Evolutionary conservation across 148 eudicot genomes (phyloP), one percentile per base, ranked within the genome.

Genomic region (Agrostemma githago): DNA sequence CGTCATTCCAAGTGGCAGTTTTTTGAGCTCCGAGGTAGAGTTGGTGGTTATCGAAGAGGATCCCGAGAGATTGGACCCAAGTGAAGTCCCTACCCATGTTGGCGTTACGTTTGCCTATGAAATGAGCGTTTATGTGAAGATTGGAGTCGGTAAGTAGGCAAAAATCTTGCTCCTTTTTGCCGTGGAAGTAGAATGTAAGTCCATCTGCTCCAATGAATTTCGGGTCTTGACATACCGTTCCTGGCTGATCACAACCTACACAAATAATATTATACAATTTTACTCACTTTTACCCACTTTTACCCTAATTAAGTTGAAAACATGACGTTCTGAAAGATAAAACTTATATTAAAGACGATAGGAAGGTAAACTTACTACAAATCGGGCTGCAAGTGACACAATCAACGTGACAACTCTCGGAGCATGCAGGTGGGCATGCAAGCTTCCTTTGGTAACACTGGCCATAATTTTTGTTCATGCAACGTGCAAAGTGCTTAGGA

Each of bases 51-150:
- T 80, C 82, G 66, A 85, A 87, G 76, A 89, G 84, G 74, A 89
- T 79, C 16, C 84, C 90, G 6, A 87, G 76, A 69, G 93, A 76
- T 77, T 89, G 90, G n/a, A 87, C 90, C 93, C 93, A 89, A 3
- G 93, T 89, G 78, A 89, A 89, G 85, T 89, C 93, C 16, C 93
- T 65, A 0, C 80, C 80, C 88, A 87, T 84, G 76, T 81, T 76
- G 6, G 83, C 58, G 70, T 83, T 84, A 41, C 88, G 73, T 68
- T 76, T 85, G 10, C 93, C 93, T 12, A 89, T 89, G 83, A 89
- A 89, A 72, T 85, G 93, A 7, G 81, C 93, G 76, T 89, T 89
- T 48, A 89, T 85, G 72, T 89, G 93, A 77, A 89, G 86, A 80
- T 85, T 89, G 11, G 83, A 65, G 77, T 89, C 87, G 7, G 93